Evolutionary conservation across 345 rosid genomes (phyloP).

Genomic region (Angophora floribunda): DNA sequence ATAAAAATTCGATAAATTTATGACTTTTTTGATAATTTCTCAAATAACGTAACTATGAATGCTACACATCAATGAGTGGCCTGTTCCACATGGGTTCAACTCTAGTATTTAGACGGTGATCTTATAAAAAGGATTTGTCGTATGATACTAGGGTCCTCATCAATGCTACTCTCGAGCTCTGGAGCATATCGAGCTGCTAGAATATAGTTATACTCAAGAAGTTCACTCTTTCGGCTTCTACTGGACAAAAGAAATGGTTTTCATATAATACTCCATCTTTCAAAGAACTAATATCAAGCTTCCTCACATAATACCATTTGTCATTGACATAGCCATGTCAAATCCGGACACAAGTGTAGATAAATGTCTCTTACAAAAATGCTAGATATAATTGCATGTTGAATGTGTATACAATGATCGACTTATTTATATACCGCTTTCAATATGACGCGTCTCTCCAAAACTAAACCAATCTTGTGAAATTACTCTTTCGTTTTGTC

Average conservation of each 20-base stretch:
- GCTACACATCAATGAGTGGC: background rate
- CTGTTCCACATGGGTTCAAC: background rate
- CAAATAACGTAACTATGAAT: background rate
- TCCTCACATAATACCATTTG: background rate
- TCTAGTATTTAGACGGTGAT: background rate
- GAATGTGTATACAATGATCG: background rate
- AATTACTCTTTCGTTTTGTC: background rate
- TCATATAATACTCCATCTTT: background rate
- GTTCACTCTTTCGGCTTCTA: background rate
- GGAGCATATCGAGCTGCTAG: background rate
- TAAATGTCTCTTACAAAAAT: no score
- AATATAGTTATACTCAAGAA: background rate
- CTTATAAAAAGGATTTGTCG: background rate
- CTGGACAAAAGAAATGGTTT: background rate
- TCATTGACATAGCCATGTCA: no score
- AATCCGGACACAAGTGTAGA: background rate
- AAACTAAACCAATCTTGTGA: background rate
- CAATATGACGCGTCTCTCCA: no score
- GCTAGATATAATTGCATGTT: no score
- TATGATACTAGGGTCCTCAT: background rate
- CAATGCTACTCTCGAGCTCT: background rate
- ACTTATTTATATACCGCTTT: background rate
- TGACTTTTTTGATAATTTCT: background rate
- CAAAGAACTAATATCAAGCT: background rate
- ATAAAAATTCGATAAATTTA: accelerated